Evolutionary conservation across 1,139 yeast species (phyloP).

Genomic region (Pichia sp.): DNA sequence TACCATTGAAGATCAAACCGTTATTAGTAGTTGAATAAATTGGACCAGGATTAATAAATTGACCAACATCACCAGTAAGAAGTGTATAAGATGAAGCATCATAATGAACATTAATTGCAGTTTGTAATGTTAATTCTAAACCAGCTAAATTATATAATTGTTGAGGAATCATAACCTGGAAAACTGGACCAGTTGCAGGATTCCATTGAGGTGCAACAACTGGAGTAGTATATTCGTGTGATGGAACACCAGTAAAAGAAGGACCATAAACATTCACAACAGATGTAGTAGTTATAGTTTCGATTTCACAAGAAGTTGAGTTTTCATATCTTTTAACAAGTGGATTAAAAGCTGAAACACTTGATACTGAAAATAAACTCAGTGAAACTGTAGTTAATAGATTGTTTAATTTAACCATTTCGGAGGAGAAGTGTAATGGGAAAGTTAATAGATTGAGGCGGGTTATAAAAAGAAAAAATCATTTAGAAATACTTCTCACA

Average conservation of each 20-base stretch:
- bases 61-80: constrained; percentile 15
- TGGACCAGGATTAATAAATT: constrained; percentile 13
- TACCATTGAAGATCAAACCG: constrained; percentile 14
- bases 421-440: constrained; percentile 4
- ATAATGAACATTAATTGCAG: constrained; percentile 1
- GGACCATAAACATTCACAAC: constrained; percentile 14
- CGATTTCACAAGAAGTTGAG: constrained; percentile 6
- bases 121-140: constrained; percentile 3
- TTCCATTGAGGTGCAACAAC: constrained; percentile 7
- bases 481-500: too few relatives aligned
- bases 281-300: constrained; percentile 4
- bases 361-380: constrained; percentile 2
- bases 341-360: constrained; percentile 3
- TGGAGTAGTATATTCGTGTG: constrained; percentile 7
- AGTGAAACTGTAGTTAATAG: constrained; percentile 2
- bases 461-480: constrained; percentile 9
- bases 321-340: constrained; percentile 8
- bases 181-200: constrained; percentile 13
- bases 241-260: constrained; percentile 10
- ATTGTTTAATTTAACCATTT: constrained; percentile 11
- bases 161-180: constrained; percentile 12
- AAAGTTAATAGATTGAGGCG: constrained; percentile 11
- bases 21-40: constrained; percentile 6
- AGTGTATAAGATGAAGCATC: constrained; percentile 2
- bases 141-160: constrained; percentile 8